Evolutionary conservation across 2,329 filamentous ascomycete species (phyloP).

Genomic region (Pestalotiopsis sp.): DNA sequence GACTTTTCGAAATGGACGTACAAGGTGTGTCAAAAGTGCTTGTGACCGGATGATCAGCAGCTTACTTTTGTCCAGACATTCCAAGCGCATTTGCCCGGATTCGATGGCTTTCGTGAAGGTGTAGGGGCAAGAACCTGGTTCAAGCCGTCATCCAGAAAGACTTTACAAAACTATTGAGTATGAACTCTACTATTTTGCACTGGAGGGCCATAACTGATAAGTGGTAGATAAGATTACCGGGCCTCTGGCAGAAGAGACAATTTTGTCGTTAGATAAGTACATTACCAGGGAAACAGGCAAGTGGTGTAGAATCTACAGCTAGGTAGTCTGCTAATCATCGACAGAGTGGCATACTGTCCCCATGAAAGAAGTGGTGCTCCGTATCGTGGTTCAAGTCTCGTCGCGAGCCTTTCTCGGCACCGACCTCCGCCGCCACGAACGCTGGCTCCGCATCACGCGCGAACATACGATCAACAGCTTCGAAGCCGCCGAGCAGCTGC

Average conservation of each 20-base stretch:
- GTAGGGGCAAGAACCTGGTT: neutral
- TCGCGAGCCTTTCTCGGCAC: slow-evolving; percentile 5
- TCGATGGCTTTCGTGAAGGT: neutral
- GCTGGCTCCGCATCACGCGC: neutral
- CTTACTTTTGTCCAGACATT: neutral
- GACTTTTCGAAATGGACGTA: neutral
- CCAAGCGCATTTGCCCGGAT: neutral
- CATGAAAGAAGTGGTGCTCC: neutral
- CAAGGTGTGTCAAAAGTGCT: neutral
- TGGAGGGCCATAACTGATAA: neutral
- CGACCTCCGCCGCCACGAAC: neutral
- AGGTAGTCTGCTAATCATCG: neutral
- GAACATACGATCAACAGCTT: slow-evolving; percentile 2
- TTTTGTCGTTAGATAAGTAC: neutral
- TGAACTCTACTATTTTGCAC: neutral
- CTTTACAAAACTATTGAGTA: neutral
- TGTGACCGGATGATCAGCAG: neutral
- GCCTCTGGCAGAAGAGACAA: neutral
- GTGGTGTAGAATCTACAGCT: neutral
- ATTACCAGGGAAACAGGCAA: neutral
- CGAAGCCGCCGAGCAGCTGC: neutral
- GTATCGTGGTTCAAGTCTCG: neutral
- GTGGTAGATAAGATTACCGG: neutral
- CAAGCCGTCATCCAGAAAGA: neutral
- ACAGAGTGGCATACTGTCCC: slow-evolving; percentile 7